Conservation (phyloP, 192 early-diverging fungal genomes). For the Powellomyces hirtus region DNA sequence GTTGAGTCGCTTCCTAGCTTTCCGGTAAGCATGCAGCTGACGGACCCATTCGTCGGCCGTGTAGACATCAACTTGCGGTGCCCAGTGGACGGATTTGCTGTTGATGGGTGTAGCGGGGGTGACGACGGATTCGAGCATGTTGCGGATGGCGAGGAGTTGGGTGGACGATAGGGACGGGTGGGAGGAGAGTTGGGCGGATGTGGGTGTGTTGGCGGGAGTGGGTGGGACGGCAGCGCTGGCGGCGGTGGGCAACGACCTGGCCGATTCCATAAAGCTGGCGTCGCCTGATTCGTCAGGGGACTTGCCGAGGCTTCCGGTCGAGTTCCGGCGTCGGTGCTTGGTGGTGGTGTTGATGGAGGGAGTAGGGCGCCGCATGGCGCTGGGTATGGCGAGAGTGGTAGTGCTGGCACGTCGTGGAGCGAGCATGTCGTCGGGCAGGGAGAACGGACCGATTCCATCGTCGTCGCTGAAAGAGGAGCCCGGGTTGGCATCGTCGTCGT, state of each 20-base stretch:
- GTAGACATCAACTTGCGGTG: neutral
- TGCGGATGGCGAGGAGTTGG: neutral
- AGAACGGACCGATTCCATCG: neutral
- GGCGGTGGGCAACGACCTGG: neutral
- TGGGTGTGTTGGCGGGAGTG: neutral
- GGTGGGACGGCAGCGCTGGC: no score
- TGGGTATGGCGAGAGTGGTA: neutral
- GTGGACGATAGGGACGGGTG: neutral
- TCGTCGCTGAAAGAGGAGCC: neutral
- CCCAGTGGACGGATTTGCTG: neutral
- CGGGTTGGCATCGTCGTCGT: neutral
- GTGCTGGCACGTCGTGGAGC: neutral
- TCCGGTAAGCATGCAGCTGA: neutral
- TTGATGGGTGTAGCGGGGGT: neutral
- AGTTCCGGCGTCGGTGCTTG: neutral
- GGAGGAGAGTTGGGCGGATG: neutral
- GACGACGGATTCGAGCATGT: neutral
- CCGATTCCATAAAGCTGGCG: neutral
- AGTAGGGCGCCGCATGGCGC: neutral
- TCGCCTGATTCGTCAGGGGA: neutral
- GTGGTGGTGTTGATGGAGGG: no score
- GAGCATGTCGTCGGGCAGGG: neutral
- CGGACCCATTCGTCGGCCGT: neutral
- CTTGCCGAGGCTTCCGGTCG: neutral
- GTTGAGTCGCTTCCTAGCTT: conserved; percentile 2